These are phyloP conservation scores for Colletotrichum sp. DNA, from an alignment of 2,329 filamentous ascomycete genomes.

Conservation along the genomic window DNA sequence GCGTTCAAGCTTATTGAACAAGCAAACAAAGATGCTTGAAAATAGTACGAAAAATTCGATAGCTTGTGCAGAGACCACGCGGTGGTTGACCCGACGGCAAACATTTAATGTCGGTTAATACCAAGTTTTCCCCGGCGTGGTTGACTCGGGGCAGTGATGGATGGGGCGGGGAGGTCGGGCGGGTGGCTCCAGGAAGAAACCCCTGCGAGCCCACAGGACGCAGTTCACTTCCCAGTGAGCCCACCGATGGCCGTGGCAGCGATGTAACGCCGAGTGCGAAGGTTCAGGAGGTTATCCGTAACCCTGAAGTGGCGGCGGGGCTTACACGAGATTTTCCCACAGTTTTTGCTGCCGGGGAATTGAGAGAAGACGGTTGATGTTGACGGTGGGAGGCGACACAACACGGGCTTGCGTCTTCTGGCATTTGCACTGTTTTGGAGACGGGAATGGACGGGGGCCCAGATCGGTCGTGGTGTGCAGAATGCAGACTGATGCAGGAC, in stretches of 20 bases:
- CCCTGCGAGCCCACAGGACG: background rate
- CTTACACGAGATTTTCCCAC: background rate
- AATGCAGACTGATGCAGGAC: background rate
- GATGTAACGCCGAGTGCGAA: conserved; percentile 4
- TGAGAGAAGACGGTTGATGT: background rate
- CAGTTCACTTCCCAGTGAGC: background rate
- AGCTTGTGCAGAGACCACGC: background rate
- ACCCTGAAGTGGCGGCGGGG: background rate
- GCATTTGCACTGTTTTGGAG: background rate
- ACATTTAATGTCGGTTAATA: conserved; percentile 1
- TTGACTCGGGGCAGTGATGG: background rate
- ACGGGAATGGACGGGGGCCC: background rate
- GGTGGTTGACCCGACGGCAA: background rate
- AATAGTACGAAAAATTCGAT: background rate
- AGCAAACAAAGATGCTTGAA: background rate
- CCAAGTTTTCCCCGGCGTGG: conserved; percentile 1
- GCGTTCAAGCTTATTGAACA: background rate
- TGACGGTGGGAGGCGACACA: background rate
- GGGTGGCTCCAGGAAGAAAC: background rate
- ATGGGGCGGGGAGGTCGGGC: background rate
- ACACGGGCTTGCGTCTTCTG: background rate
- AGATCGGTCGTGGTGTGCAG: background rate
- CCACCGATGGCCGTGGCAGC: conserved; percentile 10
- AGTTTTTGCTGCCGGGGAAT: background rate
- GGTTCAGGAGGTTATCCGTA: background rate